Evolutionary conservation across 805 yeast species (phyloP), one percentile per base, ranked within the genome.

Genomic region (Kluyveromyces dobzhanskii): DNA sequence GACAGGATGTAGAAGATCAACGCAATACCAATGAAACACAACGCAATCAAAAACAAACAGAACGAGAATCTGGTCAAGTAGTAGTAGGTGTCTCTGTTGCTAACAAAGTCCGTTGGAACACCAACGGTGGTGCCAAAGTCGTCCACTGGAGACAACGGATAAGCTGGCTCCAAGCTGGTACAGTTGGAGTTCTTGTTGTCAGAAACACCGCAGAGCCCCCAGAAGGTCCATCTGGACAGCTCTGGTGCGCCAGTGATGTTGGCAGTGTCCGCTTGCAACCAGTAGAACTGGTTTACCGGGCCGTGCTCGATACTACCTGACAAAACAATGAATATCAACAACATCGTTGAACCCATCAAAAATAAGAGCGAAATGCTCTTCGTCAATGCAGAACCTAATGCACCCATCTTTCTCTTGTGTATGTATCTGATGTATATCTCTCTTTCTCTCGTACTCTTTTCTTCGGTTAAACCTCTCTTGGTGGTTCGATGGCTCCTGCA

Each of bases 171-270:
- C 32, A 70, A 57, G 30, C 53, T 46, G 11, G 43, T 28, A 51
- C 76, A 70, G 4, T 56, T 38, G 42, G 62, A 56, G 42, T 60
- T 69, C 14, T 34, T 34, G 34, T 43, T 39, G 21, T 50, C 30
- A 2, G 18, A 11, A 6, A 41, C 39, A 18, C 46, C 44, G 26
- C 57, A 51, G 33, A 80, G 70, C 49, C 90, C 88, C 90, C 90
- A 83, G 66, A 76, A 81, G 2, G 88, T 80, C 88, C 88, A 83
- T 51, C 84, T 76, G n/a, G 85, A 65, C 35, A 66, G 51, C 27
- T 57, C 58, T 17, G 66, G 58, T 6, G 82, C 80, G 32, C 66
- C 57, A 3, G 66, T 44, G 41, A 80, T 75, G 33, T 56, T 56
- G 2, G 76, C 61, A 36, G 90, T 82, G 53, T 81, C 80, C 36